Conservation (phyloP, 495 filamentous ascomycete genomes). For the Cercophora samala region DNA sequence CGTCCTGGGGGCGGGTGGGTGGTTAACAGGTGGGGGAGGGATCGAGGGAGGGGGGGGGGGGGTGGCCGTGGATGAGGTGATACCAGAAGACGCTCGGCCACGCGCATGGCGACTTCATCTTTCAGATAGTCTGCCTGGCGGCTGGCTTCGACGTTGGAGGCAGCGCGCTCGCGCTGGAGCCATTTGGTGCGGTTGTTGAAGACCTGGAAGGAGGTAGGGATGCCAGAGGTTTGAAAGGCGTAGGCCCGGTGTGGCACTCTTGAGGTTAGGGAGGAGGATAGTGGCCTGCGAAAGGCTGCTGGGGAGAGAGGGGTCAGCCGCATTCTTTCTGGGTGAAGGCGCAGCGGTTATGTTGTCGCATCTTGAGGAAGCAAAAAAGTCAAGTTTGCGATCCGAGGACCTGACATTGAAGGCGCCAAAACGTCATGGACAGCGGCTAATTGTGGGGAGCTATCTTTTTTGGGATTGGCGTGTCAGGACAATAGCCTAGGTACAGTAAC, state of each 20-base stretch:
- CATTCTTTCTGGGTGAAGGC: slow-evolving; percentile 28
- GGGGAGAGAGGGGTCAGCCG: slow-evolving; percentile 28
- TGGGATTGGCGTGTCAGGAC: not conserved
- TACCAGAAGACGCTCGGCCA: slow-evolving; percentile 86
- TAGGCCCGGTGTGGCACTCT: slow-evolving; percentile 47
- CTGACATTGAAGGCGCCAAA: not conserved
- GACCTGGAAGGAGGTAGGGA: slow-evolving; percentile 70
- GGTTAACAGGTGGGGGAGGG: not conserved
- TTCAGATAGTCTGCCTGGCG: slow-evolving; percentile 84
- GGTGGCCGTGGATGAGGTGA: too few species aligned
- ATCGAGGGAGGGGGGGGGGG: not conserved
- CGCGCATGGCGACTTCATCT: slow-evolving; percentile 80
- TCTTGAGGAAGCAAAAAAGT: not conserved
- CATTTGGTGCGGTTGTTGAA: slow-evolving; percentile 88
- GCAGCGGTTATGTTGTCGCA: not conserved
- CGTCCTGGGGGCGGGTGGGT: slow-evolving; percentile 56
- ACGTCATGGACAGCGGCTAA: not conserved
- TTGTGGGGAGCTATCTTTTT: not conserved
- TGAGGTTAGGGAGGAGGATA: not conserved
- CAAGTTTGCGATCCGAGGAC: not conserved
- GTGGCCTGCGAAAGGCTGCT: slow-evolving; percentile 20
- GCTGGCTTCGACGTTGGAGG: slow-evolving; percentile 63
- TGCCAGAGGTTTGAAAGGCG: slow-evolving; percentile 71
- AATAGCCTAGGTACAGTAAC: too few species aligned
- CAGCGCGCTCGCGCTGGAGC: slow-evolving; percentile 85